phyloP scores from a whole-genome alignment of 805 yeast genomes.

The Ogataea degrootiae region DNA sequence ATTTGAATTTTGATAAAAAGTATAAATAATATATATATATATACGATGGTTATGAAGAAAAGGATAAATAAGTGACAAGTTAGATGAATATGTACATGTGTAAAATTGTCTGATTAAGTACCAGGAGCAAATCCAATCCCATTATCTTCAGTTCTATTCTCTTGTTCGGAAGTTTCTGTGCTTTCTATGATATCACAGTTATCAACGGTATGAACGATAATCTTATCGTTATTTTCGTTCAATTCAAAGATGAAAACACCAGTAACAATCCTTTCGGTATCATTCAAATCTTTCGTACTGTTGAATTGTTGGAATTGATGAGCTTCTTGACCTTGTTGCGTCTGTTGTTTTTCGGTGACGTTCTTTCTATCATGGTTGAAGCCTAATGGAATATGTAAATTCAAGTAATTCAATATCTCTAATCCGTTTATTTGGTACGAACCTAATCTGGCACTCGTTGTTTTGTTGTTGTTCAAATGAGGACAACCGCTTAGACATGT shows the following conservation, averaged over 20 bases:
- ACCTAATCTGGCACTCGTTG: conserved; percentile 24
- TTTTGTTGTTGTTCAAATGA: conserved; percentile 34
- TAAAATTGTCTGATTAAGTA: conserved; percentile 2
- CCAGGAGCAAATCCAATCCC: conserved; percentile 20
- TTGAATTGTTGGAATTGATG: no score
- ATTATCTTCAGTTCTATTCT: conserved; percentile 3
- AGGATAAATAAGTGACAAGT: background rate
- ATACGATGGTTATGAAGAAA: background rate
- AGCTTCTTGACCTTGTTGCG: no score
- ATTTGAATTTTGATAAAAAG: no score
- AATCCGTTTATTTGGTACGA: conserved; percentile 18
- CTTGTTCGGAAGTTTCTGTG: conserved; percentile 16
- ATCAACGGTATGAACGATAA: conserved; percentile 63
- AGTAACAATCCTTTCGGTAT: conserved; percentile 34
- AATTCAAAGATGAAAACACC: conserved; percentile 69
- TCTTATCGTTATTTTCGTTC: conserved; percentile 46
- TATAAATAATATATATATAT: no score
- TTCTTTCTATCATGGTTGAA: background rate
- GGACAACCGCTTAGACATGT: conserved; percentile 50
- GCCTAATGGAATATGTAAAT: conserved; percentile 4
- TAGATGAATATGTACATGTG: background rate
- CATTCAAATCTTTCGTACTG: background rate
- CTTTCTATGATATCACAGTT: conserved; percentile 56
- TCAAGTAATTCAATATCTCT: conserved; percentile 8
- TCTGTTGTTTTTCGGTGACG: background rate